Conservation (phyloP, 495 filamentous ascomycete genomes). For the Elasticomyces elasticus region DNA sequence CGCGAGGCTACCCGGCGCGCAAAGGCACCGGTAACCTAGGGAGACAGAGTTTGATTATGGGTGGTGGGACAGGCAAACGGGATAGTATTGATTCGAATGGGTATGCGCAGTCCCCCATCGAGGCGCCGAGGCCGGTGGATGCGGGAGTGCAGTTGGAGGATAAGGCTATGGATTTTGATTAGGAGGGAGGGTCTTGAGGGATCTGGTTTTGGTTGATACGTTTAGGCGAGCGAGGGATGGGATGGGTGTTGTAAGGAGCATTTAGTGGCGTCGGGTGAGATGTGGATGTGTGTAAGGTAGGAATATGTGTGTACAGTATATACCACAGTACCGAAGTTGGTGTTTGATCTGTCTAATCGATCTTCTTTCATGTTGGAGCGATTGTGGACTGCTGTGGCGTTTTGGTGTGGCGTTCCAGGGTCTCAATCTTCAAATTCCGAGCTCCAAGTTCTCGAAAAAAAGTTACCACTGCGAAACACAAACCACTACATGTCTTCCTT, state of each 20-base stretch:
- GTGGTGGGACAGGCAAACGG: slow-evolving; percentile 24
- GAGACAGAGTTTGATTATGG: slow-evolving; percentile 30
- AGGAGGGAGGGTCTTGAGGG: slow-evolving; percentile 23
- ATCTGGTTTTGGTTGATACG: no score
- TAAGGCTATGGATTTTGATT: slow-evolving; percentile 71
- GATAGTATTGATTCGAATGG: slow-evolving; percentile 33
- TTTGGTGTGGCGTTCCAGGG: no score
- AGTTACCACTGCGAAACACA: neutral
- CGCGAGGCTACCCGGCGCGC: slow-evolving; percentile 29
- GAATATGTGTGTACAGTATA: no score
- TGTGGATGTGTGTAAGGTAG: no score
- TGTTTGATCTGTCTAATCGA: no score
- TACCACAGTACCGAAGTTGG: no score
- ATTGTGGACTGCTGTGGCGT: no score
- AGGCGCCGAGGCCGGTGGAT: slow-evolving; percentile 33
- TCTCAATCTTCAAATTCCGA: neutral
- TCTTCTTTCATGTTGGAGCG: no score
- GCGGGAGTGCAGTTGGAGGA: slow-evolving; percentile 72
- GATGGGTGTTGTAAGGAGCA: no score
- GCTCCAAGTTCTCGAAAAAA: neutral
- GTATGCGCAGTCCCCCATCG: slow-evolving; percentile 23
- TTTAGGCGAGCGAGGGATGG: no score
- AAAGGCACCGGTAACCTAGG: slow-evolving; percentile 40
- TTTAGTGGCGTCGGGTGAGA: no score
- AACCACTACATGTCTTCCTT: slow-evolving; percentile 32